Evolutionary conservation across 768 basidiomycete genomes (phyloP), one percentile per base, ranked within the genome.

Genomic region (Coprinopsis cinerea): DNA sequence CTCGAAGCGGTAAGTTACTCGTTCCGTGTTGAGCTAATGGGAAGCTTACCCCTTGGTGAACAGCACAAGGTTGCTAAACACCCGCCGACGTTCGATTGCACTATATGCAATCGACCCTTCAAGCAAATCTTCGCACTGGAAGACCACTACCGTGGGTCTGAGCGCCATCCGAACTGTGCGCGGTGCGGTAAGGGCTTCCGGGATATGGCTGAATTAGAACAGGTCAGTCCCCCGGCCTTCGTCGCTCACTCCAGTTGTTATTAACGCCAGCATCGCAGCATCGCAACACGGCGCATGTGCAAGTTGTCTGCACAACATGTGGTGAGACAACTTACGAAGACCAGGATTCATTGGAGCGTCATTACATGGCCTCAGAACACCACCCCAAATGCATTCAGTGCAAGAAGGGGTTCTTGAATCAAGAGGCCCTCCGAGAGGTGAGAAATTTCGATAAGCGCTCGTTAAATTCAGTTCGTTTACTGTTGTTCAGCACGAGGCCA

Each of bases 311-410:
- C 52, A 54, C 58, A 28, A 47, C 57, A 2, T 78, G 76, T 55
- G 64, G 62, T 55, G 64, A 61, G 7, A 40, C n/a, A 41, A 18
- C 63, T 66, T 78, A 78, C 49, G 65, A 69, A 34, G 63, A 63
- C 13, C 44, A 59, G 1, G 65, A 69, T 20, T 56, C 62, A 17
- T 52, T 74, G 22, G 63, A 69, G 39, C 62, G 61, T 25, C 77
- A 79, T 52, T 73, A 71, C 55, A 60, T 52, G 17, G 62, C 64
- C 10, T 76, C 77, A 15, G 60, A 64, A 20, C 59, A 54, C 15
- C 78, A 79, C 58, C 74, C 78, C 2, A 71, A 68, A 47, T 78
- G 78, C 48, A 52, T 59, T 22, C 56, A 61, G 25, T 79, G 77
- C 45, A 56, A 61, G n/a, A 44, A 67, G 39, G 72, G 74, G 25